Evolutionary conservation across 2,329 filamentous ascomycete species (phyloP), one percentile per base, ranked within the genome.

Genomic region (Colletotrichum lentis): DNA sequence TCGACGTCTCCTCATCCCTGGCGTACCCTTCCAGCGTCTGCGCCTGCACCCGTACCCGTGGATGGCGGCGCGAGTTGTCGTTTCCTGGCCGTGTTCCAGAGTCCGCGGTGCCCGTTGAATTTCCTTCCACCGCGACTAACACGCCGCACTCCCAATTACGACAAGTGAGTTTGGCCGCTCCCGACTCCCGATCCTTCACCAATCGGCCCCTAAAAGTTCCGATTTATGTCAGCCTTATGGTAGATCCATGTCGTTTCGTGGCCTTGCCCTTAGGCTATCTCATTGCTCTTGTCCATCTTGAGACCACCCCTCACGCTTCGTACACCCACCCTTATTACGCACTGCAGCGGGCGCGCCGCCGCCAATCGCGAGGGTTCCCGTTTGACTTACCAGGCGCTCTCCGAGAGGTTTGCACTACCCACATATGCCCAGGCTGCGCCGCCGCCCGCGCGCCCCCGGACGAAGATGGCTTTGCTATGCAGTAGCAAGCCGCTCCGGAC

Each of bases 101-200:
- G 35, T 72, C 73, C 37, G 54, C 52, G 62, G 47, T 61, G 46
- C 54, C 44, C 37, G 57, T 58, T 47, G 53, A 49, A 41, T 69
- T 70, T 60, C 74, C 64, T 49, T 71, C 73, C 27, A 91, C 82
- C 11, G 90, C 88, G 47, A 97, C 77, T 27, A 98, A 73, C 1
- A 99, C 92, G 43, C 96, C 96, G 75, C 94, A 97, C 80, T 98
- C 96, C 94, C 95, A 98, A 77, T 98, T 99, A 62, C 92, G 89
- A 77, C 91, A 94, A 70, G 86, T 94, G 70, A 98, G 83, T 77
- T 93, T 97, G 14, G 88, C 86, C 69, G 86, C 79, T 69, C 90
- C 90, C 2, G 87, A 90, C 8, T 77, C 79, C 72, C 85, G 88
- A 73, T 96, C 90, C 74, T 89, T 89, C 62, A 90, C 87, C 37